A percentile compares a stretch with the other conserved stretches of the same genome.
Evolutionary conservation across 2,329 filamentous ascomycete species (phyloP).

Genomic region (Madurella fahalii): DNA sequence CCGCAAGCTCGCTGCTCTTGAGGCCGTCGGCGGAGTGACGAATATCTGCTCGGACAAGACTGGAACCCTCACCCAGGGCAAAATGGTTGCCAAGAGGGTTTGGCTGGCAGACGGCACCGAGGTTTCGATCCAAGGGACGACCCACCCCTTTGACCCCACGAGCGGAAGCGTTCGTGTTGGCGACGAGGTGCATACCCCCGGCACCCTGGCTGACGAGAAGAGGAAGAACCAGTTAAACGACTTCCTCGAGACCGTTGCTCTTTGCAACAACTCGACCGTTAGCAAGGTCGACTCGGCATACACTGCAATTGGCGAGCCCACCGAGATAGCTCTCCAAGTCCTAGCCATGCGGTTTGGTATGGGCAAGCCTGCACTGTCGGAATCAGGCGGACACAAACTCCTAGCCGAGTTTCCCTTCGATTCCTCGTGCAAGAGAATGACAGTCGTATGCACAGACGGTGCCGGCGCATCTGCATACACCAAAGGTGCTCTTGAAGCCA

Average conservation of each 20-base stretch:
- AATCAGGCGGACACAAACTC: slow-evolving; percentile 39
- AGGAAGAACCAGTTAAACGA: slow-evolving; percentile 34
- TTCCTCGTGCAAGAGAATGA: slow-evolving; percentile 71
- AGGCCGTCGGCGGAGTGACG: slow-evolving; percentile 65
- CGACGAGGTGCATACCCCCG: slow-evolving; percentile 7
- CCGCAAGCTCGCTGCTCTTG: slow-evolving; percentile 58
- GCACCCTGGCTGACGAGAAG: slow-evolving; percentile 32
- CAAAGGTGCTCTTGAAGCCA: slow-evolving; percentile 57
- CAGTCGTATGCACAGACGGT: slow-evolving; percentile 55
- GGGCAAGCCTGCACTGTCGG: slow-evolving; percentile 40
- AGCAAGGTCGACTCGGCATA: slow-evolving; percentile 48
- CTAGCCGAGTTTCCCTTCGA: slow-evolving; percentile 69
- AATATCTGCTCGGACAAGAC: slow-evolving; percentile 70
- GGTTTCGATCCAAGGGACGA: slow-evolving; percentile 51
- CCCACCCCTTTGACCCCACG: slow-evolving; percentile 58
- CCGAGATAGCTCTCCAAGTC: slow-evolving; percentile 70
- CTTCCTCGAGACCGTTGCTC: slow-evolving; percentile 53
- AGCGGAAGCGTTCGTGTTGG: slow-evolving; percentile 44
- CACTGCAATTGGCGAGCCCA: slow-evolving; percentile 62
- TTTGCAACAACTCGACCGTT: slow-evolving; percentile 58
- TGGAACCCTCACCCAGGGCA: slow-evolving; percentile 61
- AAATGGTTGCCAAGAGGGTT: slow-evolving; percentile 61
- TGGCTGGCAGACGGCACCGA: slow-evolving; percentile 54
- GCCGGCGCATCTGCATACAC: slow-evolving; percentile 45
- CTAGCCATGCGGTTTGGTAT: slow-evolving; percentile 65